Base-by-base conservation (phyloP, 108 stramenopile species). In the Mayamaea pseudoterrestris region DNA sequence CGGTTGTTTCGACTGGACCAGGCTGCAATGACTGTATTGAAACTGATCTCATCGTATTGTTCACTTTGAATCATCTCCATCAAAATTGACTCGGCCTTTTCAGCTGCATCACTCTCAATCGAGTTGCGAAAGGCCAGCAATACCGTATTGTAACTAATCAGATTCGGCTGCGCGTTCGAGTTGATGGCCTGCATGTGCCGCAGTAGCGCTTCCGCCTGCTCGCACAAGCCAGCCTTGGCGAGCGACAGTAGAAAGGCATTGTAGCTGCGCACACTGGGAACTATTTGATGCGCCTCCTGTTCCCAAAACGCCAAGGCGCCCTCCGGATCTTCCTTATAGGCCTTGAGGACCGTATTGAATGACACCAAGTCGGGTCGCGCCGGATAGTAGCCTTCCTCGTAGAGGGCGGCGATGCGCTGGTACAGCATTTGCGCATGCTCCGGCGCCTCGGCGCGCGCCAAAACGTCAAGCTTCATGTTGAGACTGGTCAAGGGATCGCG, bases 351-450 rank as follows among this genome's bases (percentile, higher is more conserved):
- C 9, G 78, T 68, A 47, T 84, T 84, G 55, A 57, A 75, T 12
- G 61, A 63, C 0, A 75, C 66, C 14, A 53, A 47, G 41, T 75
- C 78, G 3, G 78, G 81, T 35, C 68, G 54, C 18, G 65, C 64
- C 32, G 67, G 73, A 45, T 85, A 85, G 34, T 85, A 85, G 22
- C 83, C 83, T 47, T 78, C 76, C 14, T 49, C 35, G 55, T 80
- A 62, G 12, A 85, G 47, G 16, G 73, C 73, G 20, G 71, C 61
- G 23, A 85, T 80, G 0, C 78, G 59, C 32, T 69, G 60, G 8
- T 80, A 54, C 42, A 85, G 50, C 52, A 80, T 74, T 54, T 85
- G 76, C 24, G 78, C 78, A 22, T 69, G 63, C 8, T 45, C 36
- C 0, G 73, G 71, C 12, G 75, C 73, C n/a, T 66, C 63, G n/a